Evolutionary conservation across 2,329 filamentous ascomycete genomes (phyloP), one percentile per base, ranked within the genome.

Genomic region (Paecilomyces sp.): DNA sequence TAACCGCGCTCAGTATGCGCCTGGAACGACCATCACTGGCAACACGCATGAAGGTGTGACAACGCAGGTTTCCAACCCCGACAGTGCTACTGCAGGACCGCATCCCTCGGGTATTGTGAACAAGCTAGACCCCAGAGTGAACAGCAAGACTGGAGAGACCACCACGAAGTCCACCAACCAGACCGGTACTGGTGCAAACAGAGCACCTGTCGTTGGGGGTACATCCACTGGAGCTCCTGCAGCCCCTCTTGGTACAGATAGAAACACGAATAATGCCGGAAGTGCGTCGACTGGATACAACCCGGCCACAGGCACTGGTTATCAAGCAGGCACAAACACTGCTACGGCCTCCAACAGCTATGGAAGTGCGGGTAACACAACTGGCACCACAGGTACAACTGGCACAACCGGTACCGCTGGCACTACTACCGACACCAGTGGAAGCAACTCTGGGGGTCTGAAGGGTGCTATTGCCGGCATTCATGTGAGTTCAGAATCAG

Each of bases 171-270:
- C 66, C 1, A 64, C 62, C 11, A 64, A 59, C 47, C 36, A 61
- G 51, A 58, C 62, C 1, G 60, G 62, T 24, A 55, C 61, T 4
- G 59, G 57, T 6, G 51, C 33, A 2, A 13, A 55, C 18, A 41
- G 56, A 15, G 30, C 47, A n/a, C 63, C 60, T 25, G 59, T 64
- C 13, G 61, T 64, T 11, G 63, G 62, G 0, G 70, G 66, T 5
- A 68, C 70, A 2, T 72, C 70, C 1, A 72, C 69, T 1, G 68
- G 70, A 3, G 64, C 68, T 4, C 65, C 66, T 9, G 69, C 70
- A 3, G 28, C 61, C 11, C 68, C 70, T 55, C 47, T 57, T 63
- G 2, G 57, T 60, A 18, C 68, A 67, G n/a, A 55, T n/a, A 57
- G 52, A 5, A 30, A 55, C 24, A 28, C 34, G 2, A 58, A 60